Evolutionary conservation across 192 early-diverging fungal species (phyloP).

Genomic region (Phlyctochytrium planicorne): DNA sequence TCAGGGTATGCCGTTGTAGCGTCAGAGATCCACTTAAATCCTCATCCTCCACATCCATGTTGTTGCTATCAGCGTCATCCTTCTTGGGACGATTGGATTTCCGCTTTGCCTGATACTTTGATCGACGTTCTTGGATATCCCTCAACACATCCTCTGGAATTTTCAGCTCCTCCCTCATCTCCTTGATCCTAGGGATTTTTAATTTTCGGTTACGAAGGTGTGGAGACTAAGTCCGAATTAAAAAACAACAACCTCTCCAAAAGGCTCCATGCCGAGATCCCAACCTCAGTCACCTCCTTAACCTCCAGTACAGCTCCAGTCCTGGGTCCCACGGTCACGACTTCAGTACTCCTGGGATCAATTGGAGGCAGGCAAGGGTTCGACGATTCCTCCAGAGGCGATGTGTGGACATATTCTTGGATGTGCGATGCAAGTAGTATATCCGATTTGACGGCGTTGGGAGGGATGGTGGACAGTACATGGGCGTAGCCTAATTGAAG

Average conservation of each 20-base stretch:
- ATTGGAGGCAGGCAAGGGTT: background rate
- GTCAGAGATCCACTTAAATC: background rate
- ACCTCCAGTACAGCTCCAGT: background rate
- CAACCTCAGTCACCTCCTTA: background rate
- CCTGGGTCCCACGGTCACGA: background rate
- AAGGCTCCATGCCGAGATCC: background rate
- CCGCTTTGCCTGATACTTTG: background rate
- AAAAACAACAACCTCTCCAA: constrained; percentile 1
- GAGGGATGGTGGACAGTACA: too few species aligned
- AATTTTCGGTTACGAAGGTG: background rate
- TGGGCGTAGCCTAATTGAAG: too few species aligned
- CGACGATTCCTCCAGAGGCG: background rate
- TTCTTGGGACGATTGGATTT: background rate
- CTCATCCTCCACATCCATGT: background rate
- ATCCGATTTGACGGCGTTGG: too few species aligned
- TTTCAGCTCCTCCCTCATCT: background rate
- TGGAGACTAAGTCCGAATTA: too few species aligned
- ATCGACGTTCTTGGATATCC: background rate
- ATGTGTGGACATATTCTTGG: background rate
- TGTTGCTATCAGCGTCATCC: background rate
- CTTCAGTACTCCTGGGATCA: background rate
- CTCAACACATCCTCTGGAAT: background rate
- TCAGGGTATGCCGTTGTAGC: background rate
- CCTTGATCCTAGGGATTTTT: background rate
- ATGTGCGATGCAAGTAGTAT: background rate